Conservation (phyloP, 108 stramenopile species). For the Mediolabrus comicus region DNA sequence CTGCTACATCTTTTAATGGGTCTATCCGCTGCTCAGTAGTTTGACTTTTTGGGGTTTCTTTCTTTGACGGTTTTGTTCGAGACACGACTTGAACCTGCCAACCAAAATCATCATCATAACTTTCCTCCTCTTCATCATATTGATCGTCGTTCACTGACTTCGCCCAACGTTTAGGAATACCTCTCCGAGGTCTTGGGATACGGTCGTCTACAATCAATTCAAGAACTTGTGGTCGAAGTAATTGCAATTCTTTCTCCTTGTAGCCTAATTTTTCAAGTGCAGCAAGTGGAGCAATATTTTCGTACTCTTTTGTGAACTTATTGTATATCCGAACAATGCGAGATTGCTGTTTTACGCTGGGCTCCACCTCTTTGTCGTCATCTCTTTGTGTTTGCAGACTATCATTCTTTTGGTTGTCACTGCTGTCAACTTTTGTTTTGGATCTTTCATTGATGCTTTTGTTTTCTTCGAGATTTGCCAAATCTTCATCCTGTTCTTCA, state of each 20-base stretch:
- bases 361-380: background rate
- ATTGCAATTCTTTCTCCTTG: constrained; percentile 37
- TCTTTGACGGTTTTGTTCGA: background rate
- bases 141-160: constrained; percentile 15
- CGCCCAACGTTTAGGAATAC: constrained; percentile 68
- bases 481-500: background rate
- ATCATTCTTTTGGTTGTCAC: background rate
- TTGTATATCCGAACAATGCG: constrained; percentile 36
- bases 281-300: constrained; percentile 33
- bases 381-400: background rate
- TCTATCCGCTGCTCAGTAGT: background rate
- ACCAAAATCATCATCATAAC: constrained; percentile 31
- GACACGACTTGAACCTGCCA: constrained; percentile 40
- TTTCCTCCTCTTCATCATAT: constrained; percentile 18
- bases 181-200: constrained; percentile 52
- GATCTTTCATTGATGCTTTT: background rate
- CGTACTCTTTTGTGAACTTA: constrained; percentile 18
- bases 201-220: constrained; percentile 58
- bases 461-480: background rate
- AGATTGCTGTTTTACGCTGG: background rate
- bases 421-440: background rate
- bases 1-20: constrained; percentile 18
- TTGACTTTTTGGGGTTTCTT: background rate
- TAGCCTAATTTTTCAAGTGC: constrained; percentile 55
- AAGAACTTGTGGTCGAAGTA: constrained; percentile 55